Percentiles rank a stretch among this genome's conserved stretches.
These are phyloP conservation scores for Pelomyxa schiedti DNA, from an alignment of 78 protist species.

Conservation along the genomic window DNA sequence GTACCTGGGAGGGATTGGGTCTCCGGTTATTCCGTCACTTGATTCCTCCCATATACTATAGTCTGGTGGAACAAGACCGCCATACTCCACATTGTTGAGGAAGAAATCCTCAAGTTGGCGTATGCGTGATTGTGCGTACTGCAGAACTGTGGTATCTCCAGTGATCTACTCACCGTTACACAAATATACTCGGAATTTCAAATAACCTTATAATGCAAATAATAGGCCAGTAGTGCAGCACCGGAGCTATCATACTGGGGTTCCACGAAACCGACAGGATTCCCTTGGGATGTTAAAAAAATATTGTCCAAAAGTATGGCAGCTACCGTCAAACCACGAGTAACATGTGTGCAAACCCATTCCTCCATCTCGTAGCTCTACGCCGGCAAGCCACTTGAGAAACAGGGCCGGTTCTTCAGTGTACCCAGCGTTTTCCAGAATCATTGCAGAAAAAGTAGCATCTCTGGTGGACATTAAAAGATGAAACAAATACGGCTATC, in stretches of 20 bases:
- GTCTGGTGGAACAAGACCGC: constrained; percentile 8
- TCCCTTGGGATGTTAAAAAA: too few species aligned
- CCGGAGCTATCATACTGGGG: constrained; percentile 32
- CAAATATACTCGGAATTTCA: too few species aligned
- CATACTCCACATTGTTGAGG: neutral
- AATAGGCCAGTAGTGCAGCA: neutral
- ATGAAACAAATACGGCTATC: too few species aligned
- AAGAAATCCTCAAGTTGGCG: neutral
- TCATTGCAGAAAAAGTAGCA: constrained; percentile 14
- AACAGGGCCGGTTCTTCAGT: constrained; percentile 6
- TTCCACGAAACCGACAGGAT: constrained; percentile 27
- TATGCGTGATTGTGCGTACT: neutral
- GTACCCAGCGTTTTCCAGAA: constrained; percentile 16
- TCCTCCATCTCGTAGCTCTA: neutral
- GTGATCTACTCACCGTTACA: too few species aligned
- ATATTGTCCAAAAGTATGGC: too few species aligned
- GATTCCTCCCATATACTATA: constrained; percentile 37
- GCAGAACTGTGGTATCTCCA: too few species aligned
- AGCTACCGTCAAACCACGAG: constrained; percentile 2
- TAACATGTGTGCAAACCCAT: constrained; percentile 23
- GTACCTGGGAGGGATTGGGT: neutral
- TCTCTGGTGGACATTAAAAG: neutral
- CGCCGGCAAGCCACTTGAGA: neutral
- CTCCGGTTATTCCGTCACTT: neutral
- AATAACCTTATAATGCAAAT: too few species aligned